Base-by-base conservation (phyloP, 192 early-diverging fungal species). In the Spizellomyces punctatus region DNA sequence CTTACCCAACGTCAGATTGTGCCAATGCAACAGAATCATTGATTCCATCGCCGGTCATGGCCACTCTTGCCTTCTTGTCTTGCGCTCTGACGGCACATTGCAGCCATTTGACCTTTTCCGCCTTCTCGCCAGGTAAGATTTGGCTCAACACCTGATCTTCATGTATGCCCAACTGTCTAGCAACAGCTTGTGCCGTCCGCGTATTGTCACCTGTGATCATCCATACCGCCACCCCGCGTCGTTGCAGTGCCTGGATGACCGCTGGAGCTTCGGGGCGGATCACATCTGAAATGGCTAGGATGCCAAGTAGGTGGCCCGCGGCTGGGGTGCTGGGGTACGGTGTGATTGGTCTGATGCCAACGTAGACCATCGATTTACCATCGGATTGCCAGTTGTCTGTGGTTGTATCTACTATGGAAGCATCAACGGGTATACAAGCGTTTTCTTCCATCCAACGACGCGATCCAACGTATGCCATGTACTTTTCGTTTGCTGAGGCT, bases 31-130 rank as follows among this genome's bases (percentile, higher is more conserved):
- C 89, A 5, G 94, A 90, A 80, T 96, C 96, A 65, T 98, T 98
- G 75, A 98, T 95, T 14, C 96, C 96, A 75, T 98, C 96, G 22
- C 96, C 96, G 6, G 94, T 87, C 92, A 98, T 94, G 0, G 91
- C 94, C 4, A 98, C 94, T 63, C 63, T 74, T 47, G 72, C 71
- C 16, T 50, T n/a, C 17, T 61, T 9, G 6, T 60, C n/a, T 17
- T 54, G 42, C 7, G 46, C 65, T 46, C 41, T 64, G 46, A 55
- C 67, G 10, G 41, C 75, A 50, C 72, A 66, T 60, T 89, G 89
- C 8, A 91, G 72, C 16, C 83, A 74, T 66, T 79, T 78, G 8
- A 94, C 80, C 60, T 86, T 84, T 36, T 82, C 83, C 1, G 86
- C 86, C 67, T 94, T 94, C 58, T 91, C 85, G 55, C 83, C 86